phyloP scores from a whole-genome alignment of 2,329 filamentous ascomycete genomes.

The Chaetothyriales sp. region DNA sequence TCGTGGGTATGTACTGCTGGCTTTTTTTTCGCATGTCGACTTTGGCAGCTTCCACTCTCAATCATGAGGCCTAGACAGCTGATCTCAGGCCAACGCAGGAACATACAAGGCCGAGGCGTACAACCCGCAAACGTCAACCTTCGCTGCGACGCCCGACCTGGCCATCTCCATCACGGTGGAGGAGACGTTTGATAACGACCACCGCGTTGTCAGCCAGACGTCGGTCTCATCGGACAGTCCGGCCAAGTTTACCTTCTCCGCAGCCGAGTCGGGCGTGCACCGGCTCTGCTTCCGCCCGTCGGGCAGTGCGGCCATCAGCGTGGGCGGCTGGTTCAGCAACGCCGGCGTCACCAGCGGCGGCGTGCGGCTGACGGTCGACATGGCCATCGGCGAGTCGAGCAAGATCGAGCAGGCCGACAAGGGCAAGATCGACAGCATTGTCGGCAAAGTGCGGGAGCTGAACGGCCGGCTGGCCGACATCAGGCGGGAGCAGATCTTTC shows the following conservation, averaged over 20 bases:
- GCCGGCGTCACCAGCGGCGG: constrained; percentile 57
- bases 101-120: constrained; percentile 80
- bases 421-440: constrained; percentile 79
- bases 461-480: constrained; percentile 81
- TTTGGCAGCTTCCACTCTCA: not conserved
- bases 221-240: constrained; percentile 62
- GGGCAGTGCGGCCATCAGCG: constrained; percentile 53
- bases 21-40: no score
- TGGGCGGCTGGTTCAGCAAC: constrained; percentile 57
- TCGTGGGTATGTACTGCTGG: constrained; percentile 55
- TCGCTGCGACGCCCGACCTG: constrained; percentile 59
- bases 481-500: constrained; percentile 87
- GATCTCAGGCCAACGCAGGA: constrained; percentile 33
- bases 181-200: constrained; percentile 93
- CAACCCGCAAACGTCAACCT: constrained; percentile 54
- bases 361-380: constrained; percentile 72
- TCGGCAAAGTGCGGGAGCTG: constrained; percentile 75
- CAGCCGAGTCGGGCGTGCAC: constrained; percentile 90
- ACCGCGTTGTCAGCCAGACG: constrained; percentile 58
- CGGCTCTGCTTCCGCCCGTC: constrained; percentile 84
- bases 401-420: constrained; percentile 91
- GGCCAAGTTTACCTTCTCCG: constrained; percentile 90
- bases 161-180: constrained; percentile 87
- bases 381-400: constrained; percentile 88
- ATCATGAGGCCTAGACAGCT: not conserved